A percentile compares a stretch with the other conserved stretches of the same genome.
These are phyloP conservation scores for Saccharomycodes ludwigii DNA, from an alignment of 805 yeast species.

Conservation along the genomic window DNA sequence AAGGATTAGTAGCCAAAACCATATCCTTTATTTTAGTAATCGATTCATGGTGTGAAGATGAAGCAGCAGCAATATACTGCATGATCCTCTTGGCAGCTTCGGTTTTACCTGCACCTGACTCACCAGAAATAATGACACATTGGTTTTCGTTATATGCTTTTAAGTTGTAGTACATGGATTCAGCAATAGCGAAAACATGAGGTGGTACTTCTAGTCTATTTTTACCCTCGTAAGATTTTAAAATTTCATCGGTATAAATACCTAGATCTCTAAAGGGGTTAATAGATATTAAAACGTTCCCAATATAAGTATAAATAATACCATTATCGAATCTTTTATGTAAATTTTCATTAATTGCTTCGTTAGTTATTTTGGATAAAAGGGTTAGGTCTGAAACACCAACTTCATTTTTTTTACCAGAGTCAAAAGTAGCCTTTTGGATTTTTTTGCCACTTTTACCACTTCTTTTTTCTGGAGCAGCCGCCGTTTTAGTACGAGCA, in stretches of 20 bases:
- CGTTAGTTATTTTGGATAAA: conserved; percentile 79
- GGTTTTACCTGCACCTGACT: conserved; percentile 96
- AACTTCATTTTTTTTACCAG: conserved; percentile 86
- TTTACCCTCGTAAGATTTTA: conserved; percentile 74
- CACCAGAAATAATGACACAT: conserved; percentile 96
- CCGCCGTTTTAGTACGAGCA: conserved; percentile 41
- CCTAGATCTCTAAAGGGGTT: conserved; percentile 96
- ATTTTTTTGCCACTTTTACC: conserved; percentile 31
- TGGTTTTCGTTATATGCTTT: conserved; percentile 90
- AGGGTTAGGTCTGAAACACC: conserved; percentile 94
- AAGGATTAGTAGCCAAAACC: conserved; percentile 96
- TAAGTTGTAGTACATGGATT: conserved; percentile 89
- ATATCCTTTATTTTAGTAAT: conserved; percentile 87
- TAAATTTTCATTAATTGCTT: conserved; percentile 82
- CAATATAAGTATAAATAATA: conserved; percentile 84
- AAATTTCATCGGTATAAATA: conserved; percentile 71
- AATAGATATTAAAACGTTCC: conserved; percentile 88
- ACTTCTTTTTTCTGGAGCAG: conserved; percentile 43
- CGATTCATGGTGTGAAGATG: conserved; percentile 45
- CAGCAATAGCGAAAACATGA: conserved; percentile 96
- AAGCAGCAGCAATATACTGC: conserved; percentile 91
- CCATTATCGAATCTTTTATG: conserved; percentile 83
- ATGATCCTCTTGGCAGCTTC: conserved; percentile 96
- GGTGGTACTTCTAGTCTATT: conserved; percentile 96
- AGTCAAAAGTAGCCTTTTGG: conserved; percentile 84